These are phyloP conservation scores for Pleurotus salmoneostramineus DNA, from an alignment of 768 basidiomycete genomes.

Conservation along the genomic window DNA sequence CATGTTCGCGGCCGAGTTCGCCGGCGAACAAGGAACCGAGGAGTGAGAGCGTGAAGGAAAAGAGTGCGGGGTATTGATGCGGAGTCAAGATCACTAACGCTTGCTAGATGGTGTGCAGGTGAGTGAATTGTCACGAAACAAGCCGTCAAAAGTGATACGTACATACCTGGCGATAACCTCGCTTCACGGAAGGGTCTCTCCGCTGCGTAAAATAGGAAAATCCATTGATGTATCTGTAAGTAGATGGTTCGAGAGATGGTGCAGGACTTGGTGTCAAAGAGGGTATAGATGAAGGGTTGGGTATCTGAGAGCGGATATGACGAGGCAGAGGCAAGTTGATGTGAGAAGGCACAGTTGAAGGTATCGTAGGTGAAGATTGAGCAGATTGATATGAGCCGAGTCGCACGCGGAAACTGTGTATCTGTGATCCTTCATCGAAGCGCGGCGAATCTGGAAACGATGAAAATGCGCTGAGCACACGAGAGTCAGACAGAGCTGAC, in stretches of 20 bases:
- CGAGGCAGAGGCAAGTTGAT: not conserved
- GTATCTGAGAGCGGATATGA: constrained; percentile 16
- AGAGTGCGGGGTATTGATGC: constrained; percentile 79
- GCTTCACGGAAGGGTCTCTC: constrained; percentile 58
- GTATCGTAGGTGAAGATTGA: not conserved
- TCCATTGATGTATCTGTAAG: constrained; percentile 67
- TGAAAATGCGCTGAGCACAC: constrained; percentile 70
- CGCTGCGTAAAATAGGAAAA: constrained; percentile 75
- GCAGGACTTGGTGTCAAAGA: not conserved
- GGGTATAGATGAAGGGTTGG: constrained; percentile 20
- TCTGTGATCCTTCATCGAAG: constrained; percentile 79
- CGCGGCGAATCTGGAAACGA: constrained; percentile 88
- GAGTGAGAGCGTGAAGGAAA: constrained; percentile 58
- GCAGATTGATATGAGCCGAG: constrained; percentile 12
- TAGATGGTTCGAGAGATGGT: constrained; percentile 6
- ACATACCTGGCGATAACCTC: constrained; percentile 76
- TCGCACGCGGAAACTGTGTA: constrained; percentile 86
- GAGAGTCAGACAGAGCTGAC: constrained; percentile 2
- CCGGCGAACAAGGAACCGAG: constrained; percentile 73
- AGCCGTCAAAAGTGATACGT: not conserved
- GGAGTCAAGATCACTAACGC: constrained; percentile 81
- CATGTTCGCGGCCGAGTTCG: constrained; percentile 73
- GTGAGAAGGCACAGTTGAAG: not conserved
- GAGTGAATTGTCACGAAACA: not conserved
- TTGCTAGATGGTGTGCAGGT: constrained; percentile 34